Conservation (phyloP, 805 yeast genomes). For the Saccharomycopsis babjevae region DNA sequence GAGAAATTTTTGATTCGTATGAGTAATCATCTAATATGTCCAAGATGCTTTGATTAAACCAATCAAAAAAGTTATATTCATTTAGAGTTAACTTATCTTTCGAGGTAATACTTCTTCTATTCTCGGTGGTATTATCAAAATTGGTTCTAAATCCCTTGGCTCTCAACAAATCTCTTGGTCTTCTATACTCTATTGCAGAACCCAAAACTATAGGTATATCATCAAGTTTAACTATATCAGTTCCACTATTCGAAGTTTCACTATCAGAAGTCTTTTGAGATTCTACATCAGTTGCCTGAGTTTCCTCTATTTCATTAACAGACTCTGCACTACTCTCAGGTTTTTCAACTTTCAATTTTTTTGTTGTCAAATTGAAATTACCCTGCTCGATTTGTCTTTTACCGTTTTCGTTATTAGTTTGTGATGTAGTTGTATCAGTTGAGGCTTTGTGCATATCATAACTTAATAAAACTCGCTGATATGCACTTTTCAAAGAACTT, state of each 20-base stretch:
- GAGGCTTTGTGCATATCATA: constrained; percentile 22
- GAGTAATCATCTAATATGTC: constrained; percentile 31
- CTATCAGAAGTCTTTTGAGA: neutral
- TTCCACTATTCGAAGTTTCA: neutral
- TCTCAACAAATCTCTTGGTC: constrained; percentile 37
- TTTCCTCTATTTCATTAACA: neutral
- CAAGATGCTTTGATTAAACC: constrained; percentile 29
- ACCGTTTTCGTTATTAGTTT: constrained; percentile 4
- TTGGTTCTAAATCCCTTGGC: constrained; percentile 43
- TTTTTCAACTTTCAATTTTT: neutral
- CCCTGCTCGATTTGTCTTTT: neutral
- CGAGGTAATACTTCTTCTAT: constrained; percentile 30
- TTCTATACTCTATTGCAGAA: constrained; percentile 34
- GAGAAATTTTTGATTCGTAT: constrained; percentile 33
- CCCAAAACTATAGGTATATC: constrained; percentile 34
- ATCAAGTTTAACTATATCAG: neutral
- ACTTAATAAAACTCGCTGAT: constrained; percentile 34
- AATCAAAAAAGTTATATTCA: constrained; percentile 32
- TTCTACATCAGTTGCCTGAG: neutral
- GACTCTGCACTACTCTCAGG: neutral
- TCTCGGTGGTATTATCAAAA: constrained; percentile 39
- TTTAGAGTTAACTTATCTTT: constrained; percentile 29
- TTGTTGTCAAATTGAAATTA: neutral
- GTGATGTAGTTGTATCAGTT: neutral
- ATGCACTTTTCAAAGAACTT: constrained; percentile 53